phyloP scores from a whole-genome alignment of 768 basidiomycete species.

The Cyathus striatus region DNA sequence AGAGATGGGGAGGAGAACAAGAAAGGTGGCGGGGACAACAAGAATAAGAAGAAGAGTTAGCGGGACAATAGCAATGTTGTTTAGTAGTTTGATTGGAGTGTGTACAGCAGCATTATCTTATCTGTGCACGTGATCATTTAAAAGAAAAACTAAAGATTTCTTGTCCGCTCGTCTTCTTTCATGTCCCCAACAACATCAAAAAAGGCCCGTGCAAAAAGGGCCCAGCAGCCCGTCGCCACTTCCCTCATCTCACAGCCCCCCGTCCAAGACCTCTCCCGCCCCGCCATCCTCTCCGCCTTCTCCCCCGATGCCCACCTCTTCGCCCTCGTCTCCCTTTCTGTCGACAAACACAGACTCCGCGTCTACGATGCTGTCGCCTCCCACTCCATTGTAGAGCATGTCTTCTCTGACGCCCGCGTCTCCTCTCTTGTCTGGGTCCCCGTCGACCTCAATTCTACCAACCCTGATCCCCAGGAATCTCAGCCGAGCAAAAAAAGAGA shows the following conservation, averaged over 20 bases:
- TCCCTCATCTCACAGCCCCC: conserved; percentile 52
- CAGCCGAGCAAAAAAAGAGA: conserved; percentile 45
- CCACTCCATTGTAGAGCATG: conserved; percentile 52
- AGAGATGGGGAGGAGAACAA: neutral
- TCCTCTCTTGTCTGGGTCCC: conserved; percentile 49
- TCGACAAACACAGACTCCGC: conserved; percentile 70
- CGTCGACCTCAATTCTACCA: conserved; percentile 23
- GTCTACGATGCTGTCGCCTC: conserved; percentile 56
- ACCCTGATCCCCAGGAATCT: conserved; percentile 9
- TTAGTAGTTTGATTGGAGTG: no score
- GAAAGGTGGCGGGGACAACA: conserved; percentile 3
- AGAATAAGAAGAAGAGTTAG: neutral
- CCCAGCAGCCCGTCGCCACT: conserved; percentile 47
- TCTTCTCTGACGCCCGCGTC: conserved; percentile 50
- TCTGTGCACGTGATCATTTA: neutral
- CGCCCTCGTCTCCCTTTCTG: conserved; percentile 56
- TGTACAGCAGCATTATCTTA: no score
- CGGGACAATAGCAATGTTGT: no score
- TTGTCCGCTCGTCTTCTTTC: no score
- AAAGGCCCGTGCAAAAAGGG: conserved; percentile 49
- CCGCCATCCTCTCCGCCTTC: conserved; percentile 48
- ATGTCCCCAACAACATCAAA: conserved; percentile 40
- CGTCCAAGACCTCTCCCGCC: conserved; percentile 39
- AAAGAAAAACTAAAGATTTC: no score
- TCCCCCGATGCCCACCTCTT: conserved; percentile 53